phyloP scores from a whole-genome alignment of 177 flowering plant genomes.

The Telopea speciosissima region DNA sequence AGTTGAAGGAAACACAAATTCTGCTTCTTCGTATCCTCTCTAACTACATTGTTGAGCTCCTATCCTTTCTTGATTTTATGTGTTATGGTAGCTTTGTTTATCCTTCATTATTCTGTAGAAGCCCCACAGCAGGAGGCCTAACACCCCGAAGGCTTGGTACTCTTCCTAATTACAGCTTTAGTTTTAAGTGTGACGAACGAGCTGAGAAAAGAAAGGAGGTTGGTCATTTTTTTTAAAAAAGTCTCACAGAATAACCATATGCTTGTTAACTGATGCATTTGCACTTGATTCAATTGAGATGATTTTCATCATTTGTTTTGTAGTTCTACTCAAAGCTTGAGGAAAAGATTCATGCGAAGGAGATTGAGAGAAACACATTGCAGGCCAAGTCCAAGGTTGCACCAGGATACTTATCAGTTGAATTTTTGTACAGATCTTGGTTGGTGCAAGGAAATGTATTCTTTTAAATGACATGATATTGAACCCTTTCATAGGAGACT shows the following conservation, averaged over 20 bases:
- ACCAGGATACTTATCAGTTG: neutral
- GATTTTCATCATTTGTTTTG: constrained; percentile 12
- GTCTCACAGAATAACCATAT: neutral
- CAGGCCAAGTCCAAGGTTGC: constrained; percentile 84
- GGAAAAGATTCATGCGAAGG: constrained; percentile 84
- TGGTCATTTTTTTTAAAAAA: constrained; percentile 8
- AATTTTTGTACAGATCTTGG: neutral
- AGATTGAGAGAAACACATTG: constrained; percentile 63
- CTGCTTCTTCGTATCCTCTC: constrained; percentile 30
- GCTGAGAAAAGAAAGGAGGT: constrained; percentile 98
- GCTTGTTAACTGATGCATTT: neutral
- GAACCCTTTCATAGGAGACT: constrained; percentile 47
- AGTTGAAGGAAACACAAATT: constrained; percentile 35
- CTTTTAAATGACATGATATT: constrained; percentile 1
- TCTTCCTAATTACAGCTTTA: constrained; percentile 78
- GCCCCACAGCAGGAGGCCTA: constrained; percentile 53
- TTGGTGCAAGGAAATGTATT: neutral
- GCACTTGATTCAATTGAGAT: constrained; percentile 5
- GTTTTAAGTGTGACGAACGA: constrained; percentile 84
- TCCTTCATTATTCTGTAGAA: constrained; percentile 52
- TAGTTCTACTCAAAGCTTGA: constrained; percentile 92
- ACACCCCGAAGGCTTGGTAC: constrained; percentile 53
- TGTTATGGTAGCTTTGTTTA: constrained; percentile 12
- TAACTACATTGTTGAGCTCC: constrained; percentile 7
- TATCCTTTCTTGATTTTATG: neutral